Conservation (phyloP, 257 asterid species). For the Nyctanthes arbortristis region DNA sequence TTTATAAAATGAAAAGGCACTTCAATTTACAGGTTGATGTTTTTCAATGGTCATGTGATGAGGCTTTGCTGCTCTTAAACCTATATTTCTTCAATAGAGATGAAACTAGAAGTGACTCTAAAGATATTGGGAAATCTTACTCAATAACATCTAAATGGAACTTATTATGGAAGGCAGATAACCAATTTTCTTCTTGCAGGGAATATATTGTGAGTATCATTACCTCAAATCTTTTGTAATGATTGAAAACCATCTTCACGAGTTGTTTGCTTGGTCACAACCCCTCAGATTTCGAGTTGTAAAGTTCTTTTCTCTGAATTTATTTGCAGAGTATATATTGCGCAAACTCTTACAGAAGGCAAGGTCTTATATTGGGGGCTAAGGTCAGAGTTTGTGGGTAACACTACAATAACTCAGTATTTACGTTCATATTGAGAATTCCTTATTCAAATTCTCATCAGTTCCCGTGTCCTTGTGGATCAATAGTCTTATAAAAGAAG, state of each 20-base stretch:
- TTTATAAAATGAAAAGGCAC: constrained; percentile 46
- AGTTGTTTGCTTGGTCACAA: background rate
- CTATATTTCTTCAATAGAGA: constrained; percentile 60
- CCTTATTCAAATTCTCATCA: constrained; percentile 1
- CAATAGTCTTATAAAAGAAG: constrained; percentile 77
- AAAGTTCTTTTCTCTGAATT: constrained; percentile 23
- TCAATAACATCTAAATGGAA: constrained; percentile 41
- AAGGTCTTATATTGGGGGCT: constrained; percentile 68
- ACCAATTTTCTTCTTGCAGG: constrained; percentile 67
- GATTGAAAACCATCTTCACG: background rate
- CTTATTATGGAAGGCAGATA: constrained; percentile 63
- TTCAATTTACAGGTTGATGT: constrained; percentile 46
- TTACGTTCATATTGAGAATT: constrained; percentile 17
- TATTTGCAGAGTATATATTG: constrained; percentile 60
- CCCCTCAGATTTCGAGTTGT: background rate
- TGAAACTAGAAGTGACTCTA: constrained; percentile 41
- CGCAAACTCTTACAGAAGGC: constrained; percentile 69
- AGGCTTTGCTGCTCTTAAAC: constrained; percentile 45
- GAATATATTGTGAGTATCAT: constrained; percentile 70
- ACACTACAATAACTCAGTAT: background rate
- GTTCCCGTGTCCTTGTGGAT: constrained; percentile 45
- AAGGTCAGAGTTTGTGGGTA: constrained; percentile 49
- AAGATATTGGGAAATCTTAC: constrained; percentile 36
- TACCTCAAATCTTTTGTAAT: too few species aligned
- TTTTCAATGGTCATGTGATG: constrained; percentile 46